phyloP scores from a whole-genome alignment of 345 rosid species.

The Melaleuca quinquenervia region DNA sequence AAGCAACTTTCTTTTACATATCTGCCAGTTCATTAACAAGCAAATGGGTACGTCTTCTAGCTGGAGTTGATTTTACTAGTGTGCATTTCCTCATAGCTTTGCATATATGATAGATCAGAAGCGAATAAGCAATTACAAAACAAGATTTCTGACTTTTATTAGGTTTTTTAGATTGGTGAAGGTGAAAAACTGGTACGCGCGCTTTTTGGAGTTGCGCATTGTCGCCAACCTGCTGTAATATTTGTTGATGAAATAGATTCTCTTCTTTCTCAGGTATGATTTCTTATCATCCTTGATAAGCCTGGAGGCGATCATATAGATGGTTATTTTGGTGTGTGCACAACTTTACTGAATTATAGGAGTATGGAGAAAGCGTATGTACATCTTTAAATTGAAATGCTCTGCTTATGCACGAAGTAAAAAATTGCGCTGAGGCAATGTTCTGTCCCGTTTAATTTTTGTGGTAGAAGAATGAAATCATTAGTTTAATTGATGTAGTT shows the following conservation, averaged over 20 bases:
- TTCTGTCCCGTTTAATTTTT: neutral
- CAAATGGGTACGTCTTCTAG: slow-evolving; percentile 69
- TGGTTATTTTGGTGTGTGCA: neutral
- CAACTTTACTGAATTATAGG: neutral
- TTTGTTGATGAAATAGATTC: slow-evolving; percentile 98
- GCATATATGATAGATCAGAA: neutral
- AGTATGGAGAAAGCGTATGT: neutral
- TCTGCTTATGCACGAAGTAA: neutral
- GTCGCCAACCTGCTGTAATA: slow-evolving; percentile 98
- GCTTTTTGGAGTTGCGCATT: slow-evolving; percentile 95
- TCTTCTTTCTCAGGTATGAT: slow-evolving; percentile 78
- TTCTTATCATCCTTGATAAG: neutral
- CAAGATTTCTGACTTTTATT: neutral
- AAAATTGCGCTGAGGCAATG: neutral
- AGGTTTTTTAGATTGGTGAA: slow-evolving; percentile 74
- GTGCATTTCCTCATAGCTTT: neutral
- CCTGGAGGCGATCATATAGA: neutral
- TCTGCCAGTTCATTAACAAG: slow-evolving; percentile 99
- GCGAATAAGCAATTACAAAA: neutral
- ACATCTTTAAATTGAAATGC: neutral
- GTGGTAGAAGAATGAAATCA: neutral
- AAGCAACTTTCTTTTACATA: slow-evolving; percentile 96
- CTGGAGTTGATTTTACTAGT: neutral
- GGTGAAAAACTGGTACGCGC: slow-evolving; percentile 99
- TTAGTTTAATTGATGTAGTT: neutral